Conservation (phyloP, 345 rosid species). For the Eucalyptus tenuipes region DNA sequence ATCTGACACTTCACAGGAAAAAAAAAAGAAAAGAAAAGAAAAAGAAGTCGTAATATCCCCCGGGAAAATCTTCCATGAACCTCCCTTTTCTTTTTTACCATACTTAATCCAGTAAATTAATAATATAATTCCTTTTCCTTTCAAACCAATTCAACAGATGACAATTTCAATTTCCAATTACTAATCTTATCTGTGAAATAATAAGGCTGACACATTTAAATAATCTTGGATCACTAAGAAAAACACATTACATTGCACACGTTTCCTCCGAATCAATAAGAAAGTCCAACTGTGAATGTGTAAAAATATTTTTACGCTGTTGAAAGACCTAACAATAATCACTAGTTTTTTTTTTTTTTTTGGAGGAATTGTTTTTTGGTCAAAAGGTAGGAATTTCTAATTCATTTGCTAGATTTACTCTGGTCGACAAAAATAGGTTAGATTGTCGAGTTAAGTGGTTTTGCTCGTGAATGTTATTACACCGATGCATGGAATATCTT, state of each 20-base stretch:
- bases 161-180: neutral
- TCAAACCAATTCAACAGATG: neutral
- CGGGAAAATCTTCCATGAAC: neutral
- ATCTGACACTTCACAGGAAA: neutral
- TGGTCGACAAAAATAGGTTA: neutral
- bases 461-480: neutral
- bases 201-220: too few species aligned
- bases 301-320: too few species aligned
- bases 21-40: too few species aligned
- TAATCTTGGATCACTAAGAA: too few species aligned
- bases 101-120: neutral
- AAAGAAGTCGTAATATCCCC: too few species aligned
- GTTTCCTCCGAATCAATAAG: neutral
- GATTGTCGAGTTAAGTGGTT: neutral
- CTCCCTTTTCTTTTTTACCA: neutral
- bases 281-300: too few species aligned
- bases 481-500: rapidly evolving
- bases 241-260: too few species aligned
- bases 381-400: neutral
- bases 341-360: too few species aligned
- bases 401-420: neutral
- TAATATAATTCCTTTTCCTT: neutral
- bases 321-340: neutral
- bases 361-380: too few species aligned
- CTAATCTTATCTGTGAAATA: neutral